Evolutionary conservation across 768 basidiomycete species (phyloP).

Genomic region (Agaricus subrufescens): DNA sequence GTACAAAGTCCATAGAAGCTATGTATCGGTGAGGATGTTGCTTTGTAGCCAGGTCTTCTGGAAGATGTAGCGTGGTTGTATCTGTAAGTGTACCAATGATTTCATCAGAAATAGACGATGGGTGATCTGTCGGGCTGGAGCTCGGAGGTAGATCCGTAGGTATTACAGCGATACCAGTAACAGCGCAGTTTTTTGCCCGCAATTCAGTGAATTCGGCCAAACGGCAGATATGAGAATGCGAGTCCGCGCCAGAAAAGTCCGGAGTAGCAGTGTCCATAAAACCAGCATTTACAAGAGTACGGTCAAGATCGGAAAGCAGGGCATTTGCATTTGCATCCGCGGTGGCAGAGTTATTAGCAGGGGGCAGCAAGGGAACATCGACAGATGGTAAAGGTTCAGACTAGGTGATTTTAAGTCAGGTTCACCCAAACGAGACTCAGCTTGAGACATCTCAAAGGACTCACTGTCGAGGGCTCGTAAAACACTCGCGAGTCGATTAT

Average conservation of each 20-base stretch:
- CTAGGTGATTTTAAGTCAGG: neutral
- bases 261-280: neutral
- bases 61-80: slow-evolving; percentile 39
- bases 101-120: slow-evolving; percentile 28
- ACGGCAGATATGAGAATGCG: slow-evolving; percentile 26
- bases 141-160: slow-evolving; percentile 4
- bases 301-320: neutral
- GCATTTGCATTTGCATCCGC: neutral
- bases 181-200: slow-evolving; percentile 30
- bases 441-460: neutral
- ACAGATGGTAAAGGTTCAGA: neutral
- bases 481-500: neutral
- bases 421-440: neutral
- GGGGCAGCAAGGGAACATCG: neutral
- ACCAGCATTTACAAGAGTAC: neutral
- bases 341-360: neutral
- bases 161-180: slow-evolving; percentile 4
- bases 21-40: slow-evolving; percentile 54
- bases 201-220: slow-evolving; percentile 35
- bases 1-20: slow-evolving; percentile 63
- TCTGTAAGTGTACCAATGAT: slow-evolving; percentile 25
- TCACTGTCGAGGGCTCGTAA: neutral
- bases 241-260: slow-evolving; percentile 13
- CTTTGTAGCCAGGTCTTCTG: slow-evolving; percentile 26
- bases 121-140: slow-evolving; percentile 11